phyloP scores from a whole-genome alignment of 176 grass and related monocot species.

The Leersia perrieri region DNA sequence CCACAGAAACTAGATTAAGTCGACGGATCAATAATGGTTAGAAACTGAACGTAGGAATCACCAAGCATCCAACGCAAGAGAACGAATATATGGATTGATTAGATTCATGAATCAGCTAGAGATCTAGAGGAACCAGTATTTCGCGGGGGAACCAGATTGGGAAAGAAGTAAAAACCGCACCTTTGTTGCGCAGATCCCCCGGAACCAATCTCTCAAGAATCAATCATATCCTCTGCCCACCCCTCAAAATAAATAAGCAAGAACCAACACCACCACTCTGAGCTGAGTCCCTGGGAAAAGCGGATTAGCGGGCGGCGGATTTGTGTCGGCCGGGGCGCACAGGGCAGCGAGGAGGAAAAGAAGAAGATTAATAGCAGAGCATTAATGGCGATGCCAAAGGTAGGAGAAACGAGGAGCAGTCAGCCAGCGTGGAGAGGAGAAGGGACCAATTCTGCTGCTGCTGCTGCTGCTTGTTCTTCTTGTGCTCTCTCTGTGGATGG shows the following conservation, averaged over 20 bases:
- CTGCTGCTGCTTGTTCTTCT: not conserved
- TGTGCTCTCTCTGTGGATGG: not conserved
- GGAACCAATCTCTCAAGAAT: not conserved
- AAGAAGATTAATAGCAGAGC: not conserved
- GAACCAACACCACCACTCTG: not conserved
- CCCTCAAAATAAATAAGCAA: not conserved
- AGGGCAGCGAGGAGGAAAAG: not conserved
- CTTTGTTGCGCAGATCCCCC: not conserved
- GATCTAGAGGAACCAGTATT: not conserved
- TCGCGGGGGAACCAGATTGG: no score
- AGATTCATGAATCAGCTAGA: not conserved
- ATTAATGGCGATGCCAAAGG: not conserved
- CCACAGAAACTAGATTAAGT: not conserved
- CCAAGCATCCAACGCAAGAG: not conserved
- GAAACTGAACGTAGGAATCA: not conserved
- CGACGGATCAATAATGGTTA: not conserved
- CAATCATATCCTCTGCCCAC: not conserved
- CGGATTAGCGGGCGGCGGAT: not conserved
- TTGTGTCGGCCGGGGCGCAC: not conserved
- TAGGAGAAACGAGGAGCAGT: not conserved
- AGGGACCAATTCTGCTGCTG: not conserved
- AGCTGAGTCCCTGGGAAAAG: not conserved
- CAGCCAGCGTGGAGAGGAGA: not conserved
- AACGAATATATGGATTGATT: not conserved
- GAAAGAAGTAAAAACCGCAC: not conserved